Conservation (phyloP, 192 early-diverging fungal genomes). For the Linderina pennispora region DNA sequence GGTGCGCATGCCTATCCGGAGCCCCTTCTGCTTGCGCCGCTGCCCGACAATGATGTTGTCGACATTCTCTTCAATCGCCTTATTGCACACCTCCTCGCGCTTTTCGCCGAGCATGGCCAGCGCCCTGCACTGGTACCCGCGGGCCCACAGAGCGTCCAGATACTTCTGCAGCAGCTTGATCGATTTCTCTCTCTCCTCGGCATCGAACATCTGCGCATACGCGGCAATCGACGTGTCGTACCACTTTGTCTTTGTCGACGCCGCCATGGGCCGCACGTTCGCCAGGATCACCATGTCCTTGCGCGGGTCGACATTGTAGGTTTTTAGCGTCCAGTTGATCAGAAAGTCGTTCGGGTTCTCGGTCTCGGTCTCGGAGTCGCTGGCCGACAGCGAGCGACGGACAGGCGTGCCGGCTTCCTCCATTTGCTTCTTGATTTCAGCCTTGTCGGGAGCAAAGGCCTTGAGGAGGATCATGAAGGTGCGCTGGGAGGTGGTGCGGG, state of each 20-base stretch:
- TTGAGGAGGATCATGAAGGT: constrained; percentile 5
- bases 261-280: constrained; percentile 6
- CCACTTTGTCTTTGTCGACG: constrained; percentile 8
- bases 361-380: not conserved
- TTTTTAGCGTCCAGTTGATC: constrained; percentile 6
- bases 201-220: constrained; percentile 9
- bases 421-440: not conserved
- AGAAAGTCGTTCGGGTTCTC: constrained; percentile 5
- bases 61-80: constrained; percentile 1
- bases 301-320: constrained; percentile 3
- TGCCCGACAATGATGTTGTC: constrained; percentile 8
- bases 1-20: constrained; percentile 2
- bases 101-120: constrained; percentile 11
- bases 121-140: constrained; percentile 8
- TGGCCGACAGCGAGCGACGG: not conserved
- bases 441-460: constrained; percentile 3
- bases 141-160: constrained; percentile 1
- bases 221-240: constrained; percentile 8
- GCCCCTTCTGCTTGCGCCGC: constrained; percentile 7
- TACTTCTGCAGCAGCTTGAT: constrained; percentile 9
- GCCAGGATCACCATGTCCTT: constrained; percentile 9
- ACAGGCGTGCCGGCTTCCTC: not conserved
- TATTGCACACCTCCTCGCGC: constrained; percentile 4
- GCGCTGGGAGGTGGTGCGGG: not conserved
- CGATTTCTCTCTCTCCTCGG: constrained; percentile 11